phyloP scores from a whole-genome alignment of 805 yeast species.

The Pichia heedii region DNA sequence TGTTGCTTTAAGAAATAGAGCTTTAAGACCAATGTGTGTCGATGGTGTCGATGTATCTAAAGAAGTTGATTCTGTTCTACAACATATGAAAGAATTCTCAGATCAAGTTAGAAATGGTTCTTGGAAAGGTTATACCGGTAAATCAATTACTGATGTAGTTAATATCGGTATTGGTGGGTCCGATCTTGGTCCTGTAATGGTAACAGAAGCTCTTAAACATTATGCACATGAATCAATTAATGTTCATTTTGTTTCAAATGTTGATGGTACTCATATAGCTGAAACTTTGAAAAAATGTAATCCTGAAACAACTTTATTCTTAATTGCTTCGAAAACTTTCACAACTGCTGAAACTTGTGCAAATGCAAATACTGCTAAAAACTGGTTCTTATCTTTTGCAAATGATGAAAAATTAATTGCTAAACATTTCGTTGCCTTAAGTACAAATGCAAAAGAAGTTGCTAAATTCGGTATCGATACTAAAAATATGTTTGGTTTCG shows the following conservation, averaged over 20 bases:
- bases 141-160: slow-evolving; percentile 85
- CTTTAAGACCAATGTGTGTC: slow-evolving; percentile 73
- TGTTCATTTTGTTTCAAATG: slow-evolving; percentile 94
- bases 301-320: slow-evolving; percentile 87
- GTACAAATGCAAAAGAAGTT: slow-evolving; percentile 89
- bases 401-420: slow-evolving; percentile 69
- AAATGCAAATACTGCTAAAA: slow-evolving; percentile 91
- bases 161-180: slow-evolving; percentile 99
- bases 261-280: slow-evolving; percentile 96
- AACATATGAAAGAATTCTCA: slow-evolving; percentile 95
- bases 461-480: slow-evolving; percentile 95
- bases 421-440: slow-evolving; percentile 94
- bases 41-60: slow-evolving; percentile 86
- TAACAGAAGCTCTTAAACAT: slow-evolving; percentile 93
- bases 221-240: slow-evolving; percentile 66
- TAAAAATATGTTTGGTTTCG: slow-evolving; percentile 97
- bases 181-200: slow-evolving; percentile 99
- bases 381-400: slow-evolving; percentile 69
- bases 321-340: slow-evolving; percentile 95
- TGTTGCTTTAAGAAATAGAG: slow-evolving; percentile 91
- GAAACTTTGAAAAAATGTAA: slow-evolving; percentile 72
- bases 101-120: slow-evolving; percentile 82
- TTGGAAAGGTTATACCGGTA: slow-evolving; percentile 97
- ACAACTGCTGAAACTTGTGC: slow-evolving; percentile 98
- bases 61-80: slow-evolving; percentile 84